Evolutionary conservation across 2,329 filamentous ascomycete genomes (phyloP).

Genomic region (Colletotrichum sansevieriae): DNA sequence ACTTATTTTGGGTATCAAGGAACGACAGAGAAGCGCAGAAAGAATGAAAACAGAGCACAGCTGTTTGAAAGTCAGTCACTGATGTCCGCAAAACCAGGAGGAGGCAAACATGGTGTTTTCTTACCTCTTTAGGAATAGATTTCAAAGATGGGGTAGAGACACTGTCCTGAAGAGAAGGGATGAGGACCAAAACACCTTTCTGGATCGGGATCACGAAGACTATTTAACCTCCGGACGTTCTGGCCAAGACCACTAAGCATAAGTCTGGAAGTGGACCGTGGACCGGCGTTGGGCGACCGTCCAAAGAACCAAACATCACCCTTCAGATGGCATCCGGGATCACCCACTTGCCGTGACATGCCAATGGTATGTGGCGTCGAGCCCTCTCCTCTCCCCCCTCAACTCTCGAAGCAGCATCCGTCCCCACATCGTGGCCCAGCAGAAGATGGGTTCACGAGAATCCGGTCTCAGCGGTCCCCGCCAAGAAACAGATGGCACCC

Average conservation of each 20-base stretch:
- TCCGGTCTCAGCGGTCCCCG: constrained; percentile 32
- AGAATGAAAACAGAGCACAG: constrained; percentile 49
- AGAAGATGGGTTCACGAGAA: constrained; percentile 17
- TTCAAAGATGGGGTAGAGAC: constrained; percentile 34
- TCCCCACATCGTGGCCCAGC: constrained; percentile 24
- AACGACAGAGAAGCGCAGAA: constrained; percentile 38
- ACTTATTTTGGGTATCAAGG: constrained; percentile 39
- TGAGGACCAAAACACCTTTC: constrained; percentile 14
- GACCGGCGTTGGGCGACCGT: background rate
- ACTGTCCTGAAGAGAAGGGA: constrained; percentile 37
- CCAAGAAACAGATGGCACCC: constrained; percentile 35
- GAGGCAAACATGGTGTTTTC: background rate
- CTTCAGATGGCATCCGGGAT: constrained; percentile 31
- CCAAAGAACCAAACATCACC: background rate
- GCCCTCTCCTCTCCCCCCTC: background rate
- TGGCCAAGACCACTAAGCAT: constrained; percentile 27
- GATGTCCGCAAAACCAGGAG: too few relatives aligned
- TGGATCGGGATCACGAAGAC: constrained; percentile 18
- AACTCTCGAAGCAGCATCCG: constrained; percentile 14
- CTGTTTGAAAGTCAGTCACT: constrained; percentile 31
- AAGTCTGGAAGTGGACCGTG: constrained; percentile 13
- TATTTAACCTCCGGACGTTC: constrained; percentile 32
- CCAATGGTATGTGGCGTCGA: constrained; percentile 14
- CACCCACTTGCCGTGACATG: constrained; percentile 12
- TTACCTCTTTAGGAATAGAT: constrained; percentile 37